Conservation (phyloP, 108 stramenopile genomes). For the Aurantiochytrium sp. region DNA sequence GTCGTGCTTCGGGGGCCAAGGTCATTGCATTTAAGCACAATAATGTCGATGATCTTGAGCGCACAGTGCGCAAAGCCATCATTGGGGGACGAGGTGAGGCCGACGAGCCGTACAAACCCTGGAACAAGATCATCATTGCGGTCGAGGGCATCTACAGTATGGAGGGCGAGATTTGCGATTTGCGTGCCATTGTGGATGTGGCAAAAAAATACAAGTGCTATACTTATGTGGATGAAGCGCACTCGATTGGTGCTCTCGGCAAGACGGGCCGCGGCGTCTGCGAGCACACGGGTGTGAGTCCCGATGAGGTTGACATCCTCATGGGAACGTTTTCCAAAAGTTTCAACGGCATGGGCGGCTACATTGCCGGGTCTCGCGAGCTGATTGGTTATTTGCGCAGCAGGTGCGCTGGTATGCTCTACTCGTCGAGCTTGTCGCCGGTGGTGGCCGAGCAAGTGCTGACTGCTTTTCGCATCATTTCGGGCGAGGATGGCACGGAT, state of each 20-base stretch:
- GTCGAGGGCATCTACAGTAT: conserved; percentile 98
- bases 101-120: conserved; percentile 75
- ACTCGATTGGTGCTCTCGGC: conserved; percentile 97
- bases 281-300: conserved; percentile 88
- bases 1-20: conserved; percentile 77
- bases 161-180: conserved; percentile 96
- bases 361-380: conserved; percentile 79
- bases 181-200: conserved; percentile 74
- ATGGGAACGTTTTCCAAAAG: conserved; percentile 99
- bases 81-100: conserved; percentile 70
- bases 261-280: conserved; percentile 84
- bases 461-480: conserved; percentile 80
- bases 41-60: conserved; percentile 70
- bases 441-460: conserved; percentile 87
- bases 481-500: conserved; percentile 84
- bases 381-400: conserved; percentile 67
- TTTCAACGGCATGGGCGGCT: conserved; percentile 98
- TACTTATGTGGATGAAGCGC: conserved; percentile 91
- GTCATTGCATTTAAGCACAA: conserved; percentile 98
- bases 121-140: conserved; percentile 90
- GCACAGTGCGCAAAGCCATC: conserved; percentile 80
- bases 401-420: conserved; percentile 70
- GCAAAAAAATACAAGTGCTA: conserved; percentile 90
- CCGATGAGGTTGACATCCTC: conserved; percentile 88
- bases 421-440: conserved; percentile 83